A percentile compares a stretch with the other conserved stretches of the same genome.
These are phyloP conservation scores for Epichloe amarillans DNA, from an alignment of 2,329 filamentous ascomycete species.

Conservation along the genomic window DNA sequence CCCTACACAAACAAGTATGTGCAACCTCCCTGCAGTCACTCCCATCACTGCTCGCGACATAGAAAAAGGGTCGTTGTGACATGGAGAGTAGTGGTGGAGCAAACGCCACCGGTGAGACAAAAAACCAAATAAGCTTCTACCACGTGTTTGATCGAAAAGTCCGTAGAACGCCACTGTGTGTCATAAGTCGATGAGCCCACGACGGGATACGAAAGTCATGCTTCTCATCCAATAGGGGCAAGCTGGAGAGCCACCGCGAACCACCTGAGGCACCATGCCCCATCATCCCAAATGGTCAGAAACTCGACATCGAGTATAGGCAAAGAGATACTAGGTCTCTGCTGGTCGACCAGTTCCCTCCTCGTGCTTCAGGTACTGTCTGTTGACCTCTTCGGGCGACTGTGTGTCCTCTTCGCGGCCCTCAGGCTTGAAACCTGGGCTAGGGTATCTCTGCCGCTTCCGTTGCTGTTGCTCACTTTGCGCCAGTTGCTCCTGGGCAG, in stretches of 20 bases:
- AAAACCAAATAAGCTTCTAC: too few relatives aligned
- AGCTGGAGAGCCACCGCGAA: too few relatives aligned
- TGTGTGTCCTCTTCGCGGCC: constrained; percentile 28
- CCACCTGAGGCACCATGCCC: background rate
- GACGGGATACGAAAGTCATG: background rate
- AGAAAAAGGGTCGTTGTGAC: too few relatives aligned
- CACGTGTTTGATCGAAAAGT: background rate
- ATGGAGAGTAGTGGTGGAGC: background rate
- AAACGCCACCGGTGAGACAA: background rate
- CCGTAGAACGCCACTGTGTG: background rate
- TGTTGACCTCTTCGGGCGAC: constrained; percentile 39
- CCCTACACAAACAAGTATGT: too few relatives aligned
- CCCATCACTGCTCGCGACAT: too few relatives aligned
- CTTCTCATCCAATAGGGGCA: background rate
- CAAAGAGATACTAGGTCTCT: constrained; percentile 10
- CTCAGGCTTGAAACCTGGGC: constrained; percentile 24
- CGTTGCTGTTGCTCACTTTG: constrained; percentile 19
- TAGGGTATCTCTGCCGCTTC: constrained; percentile 11
- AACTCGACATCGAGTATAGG: background rate
- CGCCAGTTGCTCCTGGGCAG: constrained; percentile 27
- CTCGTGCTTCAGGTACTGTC: constrained; percentile 36
- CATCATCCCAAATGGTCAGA: background rate
- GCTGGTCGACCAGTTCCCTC: constrained; percentile 11
- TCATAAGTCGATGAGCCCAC: background rate
- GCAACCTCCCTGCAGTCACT: too few relatives aligned